Evolutionary conservation across 805 yeast species (phyloP).

Genomic region (Zygosaccharomyces lentus): DNA sequence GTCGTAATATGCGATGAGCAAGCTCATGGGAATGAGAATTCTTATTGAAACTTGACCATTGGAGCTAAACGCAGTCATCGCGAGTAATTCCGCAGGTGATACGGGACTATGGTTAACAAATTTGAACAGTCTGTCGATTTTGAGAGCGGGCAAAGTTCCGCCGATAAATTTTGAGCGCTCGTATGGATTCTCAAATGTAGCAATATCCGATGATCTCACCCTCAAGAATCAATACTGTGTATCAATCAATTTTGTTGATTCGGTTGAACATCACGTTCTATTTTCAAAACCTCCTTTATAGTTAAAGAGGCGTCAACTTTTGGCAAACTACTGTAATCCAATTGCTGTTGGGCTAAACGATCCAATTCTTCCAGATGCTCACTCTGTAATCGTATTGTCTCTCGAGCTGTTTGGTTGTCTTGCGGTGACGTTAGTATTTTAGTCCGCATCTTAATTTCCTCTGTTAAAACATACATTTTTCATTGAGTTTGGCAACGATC

Average conservation of each 20-base stretch:
- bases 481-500: slow-evolving; percentile 13
- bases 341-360: slow-evolving; percentile 8
- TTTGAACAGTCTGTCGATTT: no score
- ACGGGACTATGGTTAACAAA: background rate
- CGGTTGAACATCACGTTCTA: slow-evolving; percentile 11
- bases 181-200: no score
- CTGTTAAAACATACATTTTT: slow-evolving; percentile 17
- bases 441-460: background rate
- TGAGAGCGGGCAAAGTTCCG: no score
- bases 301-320: slow-evolving; percentile 8
- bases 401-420: slow-evolving; percentile 14
- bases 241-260: background rate
- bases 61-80: background rate
- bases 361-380: slow-evolving; percentile 8
- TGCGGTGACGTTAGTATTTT: slow-evolving; percentile 4
- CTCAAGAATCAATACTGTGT: background rate
- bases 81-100: background rate
- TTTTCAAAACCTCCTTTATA: slow-evolving; percentile 14
- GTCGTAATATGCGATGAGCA: background rate
- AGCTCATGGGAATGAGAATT: background rate
- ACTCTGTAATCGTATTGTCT: slow-evolving; percentile 8
- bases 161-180: no score
- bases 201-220: no score
- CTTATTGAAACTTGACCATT: background rate
- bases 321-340: slow-evolving; percentile 2